Base-by-base conservation (phyloP, 805 yeast species). In the Saccharomycopsis schoenii region DNA sequence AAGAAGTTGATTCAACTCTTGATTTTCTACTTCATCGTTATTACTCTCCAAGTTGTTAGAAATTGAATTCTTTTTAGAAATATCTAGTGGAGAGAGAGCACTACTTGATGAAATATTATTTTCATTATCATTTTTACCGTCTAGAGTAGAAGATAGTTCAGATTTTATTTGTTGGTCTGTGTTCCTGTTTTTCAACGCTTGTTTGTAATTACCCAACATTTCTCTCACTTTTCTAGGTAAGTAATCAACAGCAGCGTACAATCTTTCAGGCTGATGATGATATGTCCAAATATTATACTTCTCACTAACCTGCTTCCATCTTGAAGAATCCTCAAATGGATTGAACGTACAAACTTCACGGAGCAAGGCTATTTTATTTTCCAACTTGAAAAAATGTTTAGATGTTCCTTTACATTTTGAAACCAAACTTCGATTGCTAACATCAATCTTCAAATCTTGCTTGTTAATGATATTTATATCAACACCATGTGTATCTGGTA, bases 201-300 rank as follows among this genome's bases (percentile, higher is more conserved):
- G 39, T 55, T 58, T 63, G 59, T 58, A 63, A 40, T 52, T 62
- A 4, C 61, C 43, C 17, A 63, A 19, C 64, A 63, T 59, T 47
- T 61, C 66, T 24, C 66, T 39, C 8, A 63, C 64, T 60, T 63
- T 63, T 42, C 66, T 29, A 17, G 66, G 66, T 40, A 61, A 58
- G 43, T 63, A 61, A 56, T 63, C 64, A 8, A 59, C 59, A 12
- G 66, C 64, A 12, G 66, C 66, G 41, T 63, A 63, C 25, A 59
- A 63, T 14, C 66, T 37, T 34, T 63, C 64, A 15, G 64, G 66
- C 34, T 63, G 64, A 51, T 63, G 54, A 15, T 55, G 58, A 14
- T 60, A 62, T 10, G 66, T 63, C 66, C 66, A 63, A 17, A 63
- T 59, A 47, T 63, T 63, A 51, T 63, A 63, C 34, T 61, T 61